phyloP scores from a whole-genome alignment of 2,329 filamentous ascomycete genomes.

The Colletotrichum sp. region DNA sequence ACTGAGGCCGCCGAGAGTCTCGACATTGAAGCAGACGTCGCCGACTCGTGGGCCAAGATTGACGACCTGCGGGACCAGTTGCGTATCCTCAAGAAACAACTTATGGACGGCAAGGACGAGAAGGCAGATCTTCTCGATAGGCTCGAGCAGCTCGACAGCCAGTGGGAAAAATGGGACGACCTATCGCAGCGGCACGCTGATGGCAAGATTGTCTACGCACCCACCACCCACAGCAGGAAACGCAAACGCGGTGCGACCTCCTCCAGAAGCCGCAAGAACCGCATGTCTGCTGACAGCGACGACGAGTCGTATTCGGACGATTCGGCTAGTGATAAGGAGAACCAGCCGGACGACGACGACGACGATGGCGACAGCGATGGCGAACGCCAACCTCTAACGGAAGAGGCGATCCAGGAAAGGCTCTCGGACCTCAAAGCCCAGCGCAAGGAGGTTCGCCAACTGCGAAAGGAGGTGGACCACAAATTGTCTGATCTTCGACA shows the following conservation, averaged over 20 bases:
- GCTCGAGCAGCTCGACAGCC: conserved; percentile 24
- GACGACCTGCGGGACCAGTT: conserved; percentile 28
- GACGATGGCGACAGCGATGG: neutral
- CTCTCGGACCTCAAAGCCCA: conserved; percentile 1
- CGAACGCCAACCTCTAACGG: neutral
- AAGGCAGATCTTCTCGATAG: conserved; percentile 19
- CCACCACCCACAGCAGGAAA: conserved; percentile 23
- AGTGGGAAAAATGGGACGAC: conserved; percentile 26
- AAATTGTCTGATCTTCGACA: neutral
- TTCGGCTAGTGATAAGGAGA: conserved; percentile 10
- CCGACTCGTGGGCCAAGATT: conserved; percentile 35
- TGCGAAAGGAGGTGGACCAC: conserved; percentile 20
- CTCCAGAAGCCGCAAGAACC: conserved; percentile 5
- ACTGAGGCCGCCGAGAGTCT: conserved; percentile 41
- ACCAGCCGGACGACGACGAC: neutral
- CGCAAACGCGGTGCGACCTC: conserved; percentile 21
- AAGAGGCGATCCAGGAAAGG: neutral
- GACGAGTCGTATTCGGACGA: conserved; percentile 24
- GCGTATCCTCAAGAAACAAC: conserved; percentile 23
- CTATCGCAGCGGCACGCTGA: conserved; percentile 14
- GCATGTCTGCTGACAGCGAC: conserved; percentile 13
- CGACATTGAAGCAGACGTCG: conserved; percentile 23
- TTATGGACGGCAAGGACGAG: neutral
- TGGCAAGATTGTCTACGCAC: conserved; percentile 26
- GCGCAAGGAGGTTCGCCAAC: conserved; percentile 22